Evolutionary conservation across 768 basidiomycete genomes (phyloP).

Genomic region (Gymnopilus dilepis): DNA sequence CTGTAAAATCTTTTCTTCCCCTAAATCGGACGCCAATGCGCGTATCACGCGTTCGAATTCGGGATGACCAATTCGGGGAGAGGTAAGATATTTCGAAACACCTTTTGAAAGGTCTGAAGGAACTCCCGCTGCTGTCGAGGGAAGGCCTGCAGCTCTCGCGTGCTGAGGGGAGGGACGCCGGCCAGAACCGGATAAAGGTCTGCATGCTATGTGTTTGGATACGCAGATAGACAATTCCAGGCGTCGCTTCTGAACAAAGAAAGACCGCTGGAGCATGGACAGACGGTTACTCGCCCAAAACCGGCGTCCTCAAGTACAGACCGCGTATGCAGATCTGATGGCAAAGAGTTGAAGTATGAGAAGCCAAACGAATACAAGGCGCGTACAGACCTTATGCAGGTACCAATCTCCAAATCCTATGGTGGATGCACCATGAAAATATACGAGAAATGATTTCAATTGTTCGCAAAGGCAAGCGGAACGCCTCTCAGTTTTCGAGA

Average conservation of each 20-base stretch:
- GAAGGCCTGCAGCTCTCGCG: not conserved
- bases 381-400: constrained; percentile 14
- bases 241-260: constrained; percentile 58
- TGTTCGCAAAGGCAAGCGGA: not conserved
- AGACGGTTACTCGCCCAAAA: constrained; percentile 46
- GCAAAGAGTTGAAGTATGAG: not conserved
- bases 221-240: constrained; percentile 42
- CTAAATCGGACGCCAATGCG: constrained; percentile 17
- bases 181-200: constrained; percentile 13
- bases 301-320: constrained; percentile 7
- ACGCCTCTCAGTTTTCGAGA: not conserved
- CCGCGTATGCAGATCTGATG: constrained; percentile 11
- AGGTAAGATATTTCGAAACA: not conserved
- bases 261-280: constrained; percentile 77
- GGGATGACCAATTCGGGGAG: constrained; percentile 6
- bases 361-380: not conserved
- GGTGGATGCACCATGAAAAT: constrained; percentile 21
- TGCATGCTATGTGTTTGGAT: constrained; percentile 22
- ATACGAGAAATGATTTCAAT: not conserved
- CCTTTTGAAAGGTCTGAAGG: not conserved
- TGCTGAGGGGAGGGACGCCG: constrained; percentile 7
- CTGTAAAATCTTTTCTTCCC: constrained; percentile 21
- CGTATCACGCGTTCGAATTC: constrained; percentile 21
- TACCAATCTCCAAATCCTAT: constrained; percentile 4
- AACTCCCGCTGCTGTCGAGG: not conserved